Evolutionary conservation across 768 basidiomycete genomes (phyloP), one percentile per base, ranked within the genome.

Genomic region (Leccinum ochraceum): DNA sequence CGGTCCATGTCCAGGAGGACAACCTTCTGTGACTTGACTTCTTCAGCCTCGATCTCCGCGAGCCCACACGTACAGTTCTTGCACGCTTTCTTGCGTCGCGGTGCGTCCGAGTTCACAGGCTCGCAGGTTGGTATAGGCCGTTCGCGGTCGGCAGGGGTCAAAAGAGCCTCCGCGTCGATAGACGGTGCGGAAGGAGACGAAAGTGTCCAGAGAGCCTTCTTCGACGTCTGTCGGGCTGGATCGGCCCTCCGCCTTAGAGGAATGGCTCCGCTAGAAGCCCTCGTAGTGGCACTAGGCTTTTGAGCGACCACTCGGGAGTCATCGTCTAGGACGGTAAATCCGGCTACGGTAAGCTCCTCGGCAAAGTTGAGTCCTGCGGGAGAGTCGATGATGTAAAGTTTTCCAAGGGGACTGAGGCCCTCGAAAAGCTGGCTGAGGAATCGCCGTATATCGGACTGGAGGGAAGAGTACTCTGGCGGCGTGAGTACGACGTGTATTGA

Each of bases 51-150:
- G 17, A 96, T 72, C 79, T 98, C 97, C 17, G 91, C 89, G 59
- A 99, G 82, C n/a, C 97, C 97, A 69, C 97, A 99, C 3, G 93
- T 85, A 76, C 97, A 99, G 71, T 86, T 86, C 79, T 98, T 98
- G 83, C 97, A 99, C 32, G 97, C 96, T 72, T 87, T 89, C 81
- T 90, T 94, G 67, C 90, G 79, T 63, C 89, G 80, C n/a, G 86
- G 83, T 14, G 80, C 81, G 24, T 74, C 72, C 10, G 66, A 67
- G 20, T 66, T 68, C 48, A 83, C 76, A 16, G 92, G 92, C 70
- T 90, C 91, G 65, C 92, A 93, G 6, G 84, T 82, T 28, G 89
- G 88, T 36, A 83, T 82, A 0, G 94, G 95, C 3, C 93, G 86
- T 34, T 79, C 80, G 59, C 88, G 88, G 72, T 98, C 96, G 42